Base-by-base conservation (phyloP, 768 basidiomycete species). In the Piloderma croceum region DNA sequence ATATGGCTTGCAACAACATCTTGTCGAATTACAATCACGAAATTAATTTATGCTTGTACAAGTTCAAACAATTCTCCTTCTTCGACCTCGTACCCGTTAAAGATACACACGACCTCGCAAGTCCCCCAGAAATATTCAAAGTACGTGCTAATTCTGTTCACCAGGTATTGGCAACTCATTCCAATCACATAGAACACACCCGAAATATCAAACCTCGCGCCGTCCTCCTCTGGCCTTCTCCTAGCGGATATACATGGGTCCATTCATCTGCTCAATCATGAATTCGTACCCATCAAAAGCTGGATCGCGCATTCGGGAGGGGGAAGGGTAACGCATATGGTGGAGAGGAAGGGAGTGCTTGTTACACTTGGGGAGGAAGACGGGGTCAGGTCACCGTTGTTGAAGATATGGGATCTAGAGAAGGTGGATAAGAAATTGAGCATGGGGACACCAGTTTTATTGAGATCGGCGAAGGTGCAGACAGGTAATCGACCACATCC, bases 51-150 rank as follows among this genome's bases (percentile, higher is more conserved):
- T n/a, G n/a, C n/a, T n/a, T n/a, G n/a, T n/a, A n/a, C n/a, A n/a
- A 93, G 88, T 90, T 85, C 79, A 75, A 85, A 36, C 87, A 91
- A 55, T 94, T 94, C 66, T 70, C 80, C 3, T 96, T 96, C 77
- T 97, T 96, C 55, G 81, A 91, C 48, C 68, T 73, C 10, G 72
- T 77, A 4, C 74, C 79, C 9, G 79, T 92, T 46, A 89, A 81
- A 58, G 90, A 90, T 52, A 67, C 72, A 3, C 79, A 92, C 51
- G 86, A 94, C 56, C 67, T 88, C 11, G 73, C 77, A 2, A 77
- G 74, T 42, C 62, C 81, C 1, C 90, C 90, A 0, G 82, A 88
- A 39, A 72, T 90, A 18, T 79, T 94, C 73, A 82, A 82, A 59
- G 88, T 84, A 50, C 31, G 50, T 39, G 19, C n/a, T 10, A 12